Conservation (phyloP, 2,329 filamentous ascomycete genomes). For the Neocatenulostroma microsporum region DNA sequence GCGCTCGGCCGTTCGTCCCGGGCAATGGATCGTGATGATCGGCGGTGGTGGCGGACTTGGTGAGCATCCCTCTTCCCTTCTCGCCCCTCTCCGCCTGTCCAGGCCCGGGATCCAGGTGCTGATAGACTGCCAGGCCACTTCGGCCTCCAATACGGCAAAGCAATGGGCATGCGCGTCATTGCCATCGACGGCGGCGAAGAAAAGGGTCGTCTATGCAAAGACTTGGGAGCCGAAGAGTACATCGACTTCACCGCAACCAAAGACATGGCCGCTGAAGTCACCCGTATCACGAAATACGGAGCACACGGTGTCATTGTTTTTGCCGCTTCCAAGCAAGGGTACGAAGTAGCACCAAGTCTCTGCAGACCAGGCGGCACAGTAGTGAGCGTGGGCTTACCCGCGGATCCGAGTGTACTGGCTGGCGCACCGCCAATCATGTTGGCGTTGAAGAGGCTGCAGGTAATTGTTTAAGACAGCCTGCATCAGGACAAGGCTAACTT, state of each 20-base stretch:
- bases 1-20: conserved; percentile 29
- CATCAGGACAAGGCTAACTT: no score
- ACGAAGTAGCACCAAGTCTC: conserved; percentile 27
- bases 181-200: conserved; percentile 33
- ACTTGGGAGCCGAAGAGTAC: conserved; percentile 32
- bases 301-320: conserved; percentile 34
- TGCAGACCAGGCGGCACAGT: conserved; percentile 31
- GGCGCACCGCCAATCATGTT: conserved; percentile 33
- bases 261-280: conserved; percentile 30
- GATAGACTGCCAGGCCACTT: conserved; percentile 20
- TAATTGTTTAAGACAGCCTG: no score
- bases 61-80: background rate
- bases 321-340: conserved; percentile 31
- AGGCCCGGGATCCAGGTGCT: no score
- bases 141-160: conserved; percentile 27
- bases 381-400: conserved; percentile 32
- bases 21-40: conserved; percentile 34
- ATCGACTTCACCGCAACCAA: conserved; percentile 30
- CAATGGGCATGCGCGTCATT: conserved; percentile 32
- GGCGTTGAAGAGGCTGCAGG: conserved; percentile 35
- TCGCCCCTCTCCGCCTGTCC: no score
- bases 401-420: conserved; percentile 28
- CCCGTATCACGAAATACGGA: conserved; percentile 30
- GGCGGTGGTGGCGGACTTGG: conserved; percentile 31
- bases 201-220: conserved; percentile 31